phyloP scores from a whole-genome alignment of 192 early-diverging fungal species.

The Diversispora epigaea region DNA sequence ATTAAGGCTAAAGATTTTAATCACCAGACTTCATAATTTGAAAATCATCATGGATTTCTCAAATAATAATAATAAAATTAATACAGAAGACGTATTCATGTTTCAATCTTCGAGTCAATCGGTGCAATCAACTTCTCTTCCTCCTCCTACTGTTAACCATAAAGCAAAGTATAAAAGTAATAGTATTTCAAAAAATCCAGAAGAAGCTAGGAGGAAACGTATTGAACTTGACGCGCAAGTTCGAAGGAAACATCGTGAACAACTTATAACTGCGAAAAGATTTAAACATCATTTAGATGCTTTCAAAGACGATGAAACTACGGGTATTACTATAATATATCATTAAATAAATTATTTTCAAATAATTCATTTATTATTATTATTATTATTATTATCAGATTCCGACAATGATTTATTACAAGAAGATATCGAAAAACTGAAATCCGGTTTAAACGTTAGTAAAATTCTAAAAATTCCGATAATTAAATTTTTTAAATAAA shows the following conservation, averaged over 20 bases:
- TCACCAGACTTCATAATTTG: no score
- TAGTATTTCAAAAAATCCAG: constrained; percentile 45
- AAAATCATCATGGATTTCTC: constrained; percentile 3
- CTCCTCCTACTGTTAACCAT: constrained; percentile 11
- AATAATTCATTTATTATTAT: no score
- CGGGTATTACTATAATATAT: no score
- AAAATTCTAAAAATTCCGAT: not conserved
- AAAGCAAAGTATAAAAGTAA: constrained; percentile 53
- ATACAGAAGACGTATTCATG: constrained; percentile 5
- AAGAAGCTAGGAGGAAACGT: constrained; percentile 54
- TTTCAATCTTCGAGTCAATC: constrained; percentile 29
- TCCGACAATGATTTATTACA: constrained; percentile 26
- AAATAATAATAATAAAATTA: not conserved
- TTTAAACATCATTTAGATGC: constrained; percentile 46
- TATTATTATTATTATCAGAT: not conserved
- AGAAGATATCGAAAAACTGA: constrained; percentile 26
- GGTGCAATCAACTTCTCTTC: not conserved
- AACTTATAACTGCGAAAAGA: constrained; percentile 67
- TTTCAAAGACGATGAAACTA: constrained; percentile 31
- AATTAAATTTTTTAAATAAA: no score
- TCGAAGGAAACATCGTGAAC: constrained; percentile 66
- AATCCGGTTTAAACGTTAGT: constrained; percentile 20
- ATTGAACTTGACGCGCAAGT: constrained; percentile 57
- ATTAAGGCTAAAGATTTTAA: no score
- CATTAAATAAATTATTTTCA: no score